These are phyloP conservation scores for Dryas drummondii DNA, from an alignment of 306 rosid genomes.

Conservation along the genomic window DNA sequence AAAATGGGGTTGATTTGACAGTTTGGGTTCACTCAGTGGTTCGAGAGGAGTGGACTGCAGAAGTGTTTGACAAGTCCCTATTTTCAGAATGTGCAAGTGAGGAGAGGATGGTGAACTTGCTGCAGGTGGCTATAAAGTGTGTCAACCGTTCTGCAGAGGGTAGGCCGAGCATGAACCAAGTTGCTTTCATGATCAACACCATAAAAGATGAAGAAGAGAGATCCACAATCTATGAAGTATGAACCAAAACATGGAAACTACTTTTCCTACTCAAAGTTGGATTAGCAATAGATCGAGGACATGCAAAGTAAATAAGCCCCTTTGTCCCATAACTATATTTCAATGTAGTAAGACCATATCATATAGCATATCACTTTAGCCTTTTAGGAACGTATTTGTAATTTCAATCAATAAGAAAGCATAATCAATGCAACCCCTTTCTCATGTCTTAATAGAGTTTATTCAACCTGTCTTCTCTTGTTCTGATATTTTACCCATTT, in stretches of 20 bases:
- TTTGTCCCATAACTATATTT: not conserved
- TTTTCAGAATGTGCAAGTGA: conserved; percentile 65
- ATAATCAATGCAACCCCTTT: not conserved
- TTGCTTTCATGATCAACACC: conserved; percentile 55
- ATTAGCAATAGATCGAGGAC: not conserved
- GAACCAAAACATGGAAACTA: not conserved
- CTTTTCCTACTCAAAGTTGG: not conserved
- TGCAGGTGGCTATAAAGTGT: conserved; percentile 77
- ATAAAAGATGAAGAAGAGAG: conserved; percentile 79
- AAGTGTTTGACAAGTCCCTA: conserved; percentile 66
- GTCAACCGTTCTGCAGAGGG: conserved; percentile 48
- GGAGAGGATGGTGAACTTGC: conserved; percentile 79
- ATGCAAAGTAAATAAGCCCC: conserved; percentile 3
- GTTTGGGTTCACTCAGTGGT: conserved; percentile 84
- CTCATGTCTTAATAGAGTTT: not conserved
- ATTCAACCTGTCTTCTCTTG: not conserved
- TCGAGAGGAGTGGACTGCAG: conserved; percentile 88
- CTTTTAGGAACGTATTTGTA: not conserved
- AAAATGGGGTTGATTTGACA: conserved; percentile 57
- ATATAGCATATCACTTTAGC: not conserved
- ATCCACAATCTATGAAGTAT: conserved; percentile 38
- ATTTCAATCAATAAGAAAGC: conserved; percentile 3
- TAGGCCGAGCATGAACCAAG: conserved; percentile 77
- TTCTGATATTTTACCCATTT: not conserved
- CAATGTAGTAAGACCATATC: not conserved